These are phyloP conservation scores for Didymosphaeria variabile DNA, from an alignment of 2,329 filamentous ascomycete genomes.

Conservation along the genomic window DNA sequence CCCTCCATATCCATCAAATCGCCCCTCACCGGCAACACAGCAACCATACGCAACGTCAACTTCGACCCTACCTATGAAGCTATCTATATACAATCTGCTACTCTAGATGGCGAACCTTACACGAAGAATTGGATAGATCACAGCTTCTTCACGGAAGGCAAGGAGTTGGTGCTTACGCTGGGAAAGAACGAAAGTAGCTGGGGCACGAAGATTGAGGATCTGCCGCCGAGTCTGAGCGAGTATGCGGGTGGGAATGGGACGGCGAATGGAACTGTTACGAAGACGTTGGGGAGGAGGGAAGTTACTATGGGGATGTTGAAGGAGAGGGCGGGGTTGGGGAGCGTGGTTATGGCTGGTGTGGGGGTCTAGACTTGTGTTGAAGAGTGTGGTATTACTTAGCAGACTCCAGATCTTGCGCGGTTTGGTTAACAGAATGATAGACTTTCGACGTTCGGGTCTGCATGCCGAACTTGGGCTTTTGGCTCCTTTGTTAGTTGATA, in stretches of 20 bases:
- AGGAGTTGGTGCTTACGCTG: slow-evolving; percentile 52
- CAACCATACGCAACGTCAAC: slow-evolving; percentile 50
- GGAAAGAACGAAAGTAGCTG: slow-evolving; percentile 53
- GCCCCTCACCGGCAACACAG: slow-evolving; percentile 48
- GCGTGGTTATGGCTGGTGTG: background rate
- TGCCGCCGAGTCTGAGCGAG: slow-evolving; percentile 51
- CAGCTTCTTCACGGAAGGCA: slow-evolving; percentile 54
- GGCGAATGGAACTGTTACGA: slow-evolving; percentile 15
- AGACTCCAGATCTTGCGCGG: background rate
- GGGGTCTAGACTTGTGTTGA: background rate
- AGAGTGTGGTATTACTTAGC: background rate
- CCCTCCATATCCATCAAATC: slow-evolving; percentile 48
- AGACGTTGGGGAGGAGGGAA: slow-evolving; percentile 2
- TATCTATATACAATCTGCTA: slow-evolving; percentile 55
- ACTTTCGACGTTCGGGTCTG: background rate
- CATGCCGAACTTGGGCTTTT: background rate
- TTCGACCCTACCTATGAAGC: slow-evolving; percentile 51
- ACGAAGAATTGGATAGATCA: slow-evolving; percentile 55
- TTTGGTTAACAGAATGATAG: background rate
- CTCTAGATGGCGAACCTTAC: slow-evolving; percentile 50
- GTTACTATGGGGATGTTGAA: slow-evolving; percentile 1
- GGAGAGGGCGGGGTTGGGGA: slow-evolving; percentile 12
- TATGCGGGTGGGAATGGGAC: slow-evolving; percentile 30
- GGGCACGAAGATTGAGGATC: slow-evolving; percentile 52
- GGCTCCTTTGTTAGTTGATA: background rate